Evolutionary conservation across 169 alveolate genomes (phyloP).

Genomic region (Cryptosporidium viatorum): DNA sequence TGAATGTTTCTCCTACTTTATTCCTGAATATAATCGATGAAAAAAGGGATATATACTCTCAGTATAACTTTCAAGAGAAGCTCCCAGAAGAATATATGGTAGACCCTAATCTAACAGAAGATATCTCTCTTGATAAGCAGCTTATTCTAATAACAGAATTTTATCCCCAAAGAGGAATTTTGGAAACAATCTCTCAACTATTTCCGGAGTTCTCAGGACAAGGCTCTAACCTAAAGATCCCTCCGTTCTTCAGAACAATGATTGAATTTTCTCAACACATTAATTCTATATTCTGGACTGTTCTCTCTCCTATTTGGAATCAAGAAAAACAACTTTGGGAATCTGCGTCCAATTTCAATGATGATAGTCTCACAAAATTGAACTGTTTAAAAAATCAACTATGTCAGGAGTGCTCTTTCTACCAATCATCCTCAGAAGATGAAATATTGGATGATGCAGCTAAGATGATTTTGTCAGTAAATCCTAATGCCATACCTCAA

Average conservation of each 20-base stretch:
- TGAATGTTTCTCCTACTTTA: conserved; percentile 42
- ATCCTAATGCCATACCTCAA: conserved; percentile 42
- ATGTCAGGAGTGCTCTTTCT: conserved; percentile 10
- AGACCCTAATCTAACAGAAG: not conserved
- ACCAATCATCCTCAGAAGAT: not conserved
- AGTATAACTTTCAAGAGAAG: conserved; percentile 20
- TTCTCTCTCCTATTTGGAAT: conserved; percentile 37
- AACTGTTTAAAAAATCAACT: not conserved
- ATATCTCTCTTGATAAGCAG: conserved; percentile 25
- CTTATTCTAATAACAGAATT: not conserved
- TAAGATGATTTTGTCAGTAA: not conserved
- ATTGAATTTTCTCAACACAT: conserved; percentile 11
- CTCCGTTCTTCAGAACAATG: conserved; percentile 51
- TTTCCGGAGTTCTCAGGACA: conserved; percentile 10
- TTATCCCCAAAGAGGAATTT: conserved; percentile 46
- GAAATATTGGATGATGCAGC: conserved; percentile 1
- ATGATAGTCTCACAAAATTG: not conserved
- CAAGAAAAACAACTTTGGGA: conserved; percentile 34
- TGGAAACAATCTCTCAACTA: conserved; percentile 39
- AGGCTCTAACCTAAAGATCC: not conserved
- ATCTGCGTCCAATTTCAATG: not conserved
- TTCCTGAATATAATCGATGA: conserved; percentile 21
- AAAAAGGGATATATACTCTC: conserved; percentile 13
- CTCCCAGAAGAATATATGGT: conserved; percentile 27
- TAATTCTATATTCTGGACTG: conserved; percentile 2